Evolutionary conservation across 805 yeast genomes (phyloP).

Genomic region (Candida ipomoeae): DNA sequence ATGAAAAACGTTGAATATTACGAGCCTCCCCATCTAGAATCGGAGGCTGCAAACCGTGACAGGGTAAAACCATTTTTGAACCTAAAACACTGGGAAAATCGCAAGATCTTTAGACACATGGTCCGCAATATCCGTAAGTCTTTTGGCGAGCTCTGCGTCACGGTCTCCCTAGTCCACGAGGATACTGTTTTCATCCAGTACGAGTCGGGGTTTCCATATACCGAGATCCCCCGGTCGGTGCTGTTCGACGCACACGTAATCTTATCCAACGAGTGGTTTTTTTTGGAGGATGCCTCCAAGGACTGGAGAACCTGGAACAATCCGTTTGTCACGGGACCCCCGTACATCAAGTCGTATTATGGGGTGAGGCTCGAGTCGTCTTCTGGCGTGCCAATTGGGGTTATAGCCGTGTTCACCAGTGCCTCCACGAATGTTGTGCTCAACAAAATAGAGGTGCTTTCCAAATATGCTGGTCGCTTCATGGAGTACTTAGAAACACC

Average conservation of each 20-base stretch:
- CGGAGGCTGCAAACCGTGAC: constrained; percentile 44
- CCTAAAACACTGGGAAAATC: constrained; percentile 49
- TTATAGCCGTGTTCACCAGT: constrained; percentile 54
- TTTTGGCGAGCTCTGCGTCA: constrained; percentile 48
- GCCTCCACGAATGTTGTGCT: constrained; percentile 38
- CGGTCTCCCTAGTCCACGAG: constrained; percentile 55
- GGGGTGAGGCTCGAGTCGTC: constrained; percentile 54
- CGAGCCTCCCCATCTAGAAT: constrained; percentile 56
- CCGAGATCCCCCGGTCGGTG: constrained; percentile 49
- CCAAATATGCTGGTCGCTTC: constrained; percentile 37
- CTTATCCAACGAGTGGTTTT: constrained; percentile 51
- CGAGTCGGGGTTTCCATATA: constrained; percentile 44
- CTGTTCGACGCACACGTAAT: constrained; percentile 70
- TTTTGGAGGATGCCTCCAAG: constrained; percentile 52
- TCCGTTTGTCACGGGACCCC: constrained; percentile 62
- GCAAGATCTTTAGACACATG: constrained; percentile 34
- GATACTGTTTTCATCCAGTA: constrained; percentile 47
- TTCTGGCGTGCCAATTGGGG: constrained; percentile 48
- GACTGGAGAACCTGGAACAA: constrained; percentile 69
- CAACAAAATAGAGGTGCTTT: constrained; percentile 31
- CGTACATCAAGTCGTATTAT: constrained; percentile 57
- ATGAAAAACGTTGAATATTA: constrained; percentile 43
- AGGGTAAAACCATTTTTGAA: constrained; percentile 39
- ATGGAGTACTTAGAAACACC: constrained; percentile 40
- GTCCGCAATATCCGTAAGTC: constrained; percentile 35